Base-by-base conservation (phyloP, 1,284 basidiomycete genomes). In the Austroboletus novae-zelandiae region DNA sequence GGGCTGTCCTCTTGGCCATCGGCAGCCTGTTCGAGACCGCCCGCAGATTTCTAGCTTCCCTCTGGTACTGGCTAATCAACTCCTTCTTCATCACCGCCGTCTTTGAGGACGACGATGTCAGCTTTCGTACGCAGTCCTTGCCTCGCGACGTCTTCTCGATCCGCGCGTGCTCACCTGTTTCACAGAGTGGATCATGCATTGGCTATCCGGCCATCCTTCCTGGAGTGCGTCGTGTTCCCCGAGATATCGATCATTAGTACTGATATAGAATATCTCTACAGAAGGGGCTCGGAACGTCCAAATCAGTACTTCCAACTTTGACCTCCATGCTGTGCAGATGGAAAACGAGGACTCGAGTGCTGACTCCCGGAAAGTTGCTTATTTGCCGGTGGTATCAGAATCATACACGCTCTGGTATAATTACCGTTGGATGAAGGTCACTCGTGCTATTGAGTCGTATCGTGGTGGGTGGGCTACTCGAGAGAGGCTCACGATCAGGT, bases 41-140 rank as follows among this genome's bases (percentile, higher is more conserved):
- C 36, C 78, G 85, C 17, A 77, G 84, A 3, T 32, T 74, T 9
- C 60, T 71, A 7, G 65, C 71, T 27, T 60, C 69, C 2, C 35
- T 70, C 2, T 87, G 82, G 71, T 53, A 69, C 23, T 68, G 65
- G 34, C 27, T 78, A 29, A 64, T 77, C 53, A 73, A 76, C 34
- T 73, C 74, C 2, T 80, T 88, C 60, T 86, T 81, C 67, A 68
- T 89, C 45, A 84, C 81, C 0, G 83, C 80, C 1, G 70, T 69
- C 31, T 84, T 89, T 51, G 75, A 81, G 2, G 78, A 81, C 9
- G 70, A 77, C 0, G 84, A 89, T 58, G 51, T 65, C 34, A 75
- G 78, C 47, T 85, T 78, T 57, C 72, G 84, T 83, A 56, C n/a
- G 81, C 20, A 23, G 61, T 10, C 13, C 44, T 25, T 23, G 10